Evolutionary conservation across 2,329 filamentous ascomycete genomes (phyloP).

Genomic region (Trichoderma citrinoviride): DNA sequence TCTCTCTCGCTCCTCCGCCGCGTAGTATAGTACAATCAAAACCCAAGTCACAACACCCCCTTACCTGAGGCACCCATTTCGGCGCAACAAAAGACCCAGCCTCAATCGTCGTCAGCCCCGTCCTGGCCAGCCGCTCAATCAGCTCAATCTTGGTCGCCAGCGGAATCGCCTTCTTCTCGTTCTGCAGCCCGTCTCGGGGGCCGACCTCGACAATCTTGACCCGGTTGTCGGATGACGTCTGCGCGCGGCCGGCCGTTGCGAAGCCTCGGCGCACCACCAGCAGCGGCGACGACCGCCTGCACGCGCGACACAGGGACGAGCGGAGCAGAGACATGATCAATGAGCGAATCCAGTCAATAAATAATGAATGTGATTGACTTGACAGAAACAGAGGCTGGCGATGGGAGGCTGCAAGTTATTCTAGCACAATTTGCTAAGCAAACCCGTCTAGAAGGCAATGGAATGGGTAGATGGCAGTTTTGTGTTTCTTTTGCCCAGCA

Average conservation of each 20-base stretch:
- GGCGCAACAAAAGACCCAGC: conserved; percentile 80
- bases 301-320: conserved; percentile 40
- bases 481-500: too few species aligned
- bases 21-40: background rate
- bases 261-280: conserved; percentile 36
- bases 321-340: conserved; percentile 41
- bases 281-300: conserved; percentile 35
- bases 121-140: conserved; percentile 64
- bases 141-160: conserved; percentile 73
- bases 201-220: conserved; percentile 77
- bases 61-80: conserved; percentile 79
- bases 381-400: too few species aligned
- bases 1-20: background rate
- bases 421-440: too few species aligned
- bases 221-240: conserved; percentile 39
- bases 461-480: too few species aligned
- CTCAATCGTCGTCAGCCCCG: conserved; percentile 72
- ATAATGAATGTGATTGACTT: too few species aligned
- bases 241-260: conserved; percentile 39
- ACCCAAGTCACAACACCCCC: conserved; percentile 2
- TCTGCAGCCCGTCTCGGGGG: conserved; percentile 82
- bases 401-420: too few species aligned
- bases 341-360: too few species aligned
- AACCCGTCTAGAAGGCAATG: too few species aligned
- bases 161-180: conserved; percentile 71